phyloP scores from a whole-genome alignment of 2,329 filamentous ascomycete genomes.

The Aspergillus niger region DNA sequence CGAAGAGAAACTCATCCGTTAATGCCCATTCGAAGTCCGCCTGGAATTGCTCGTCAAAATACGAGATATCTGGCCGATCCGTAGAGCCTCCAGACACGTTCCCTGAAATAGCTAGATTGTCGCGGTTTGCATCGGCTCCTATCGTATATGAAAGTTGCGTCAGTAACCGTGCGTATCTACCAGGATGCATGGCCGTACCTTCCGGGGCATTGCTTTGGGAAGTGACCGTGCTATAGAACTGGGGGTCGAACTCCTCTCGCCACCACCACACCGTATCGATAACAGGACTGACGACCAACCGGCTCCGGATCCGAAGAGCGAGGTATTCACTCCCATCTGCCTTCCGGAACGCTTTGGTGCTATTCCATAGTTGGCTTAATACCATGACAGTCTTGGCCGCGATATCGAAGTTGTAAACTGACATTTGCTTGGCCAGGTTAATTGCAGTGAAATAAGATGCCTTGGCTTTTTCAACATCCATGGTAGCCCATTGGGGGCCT shows the following conservation, averaged over 20 bases:
- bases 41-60: constrained; percentile 42
- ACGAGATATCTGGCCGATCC: constrained; percentile 24
- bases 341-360: constrained; percentile 43
- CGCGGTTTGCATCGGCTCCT: constrained; percentile 18
- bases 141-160: neutral
- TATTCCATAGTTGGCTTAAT: constrained; percentile 45
- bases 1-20: constrained; percentile 32
- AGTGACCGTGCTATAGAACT: constrained; percentile 19
- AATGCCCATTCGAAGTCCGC: constrained; percentile 44
- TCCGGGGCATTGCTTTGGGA: constrained; percentile 20
- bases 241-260: constrained; percentile 44
- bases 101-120: constrained; percentile 9
- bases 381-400: constrained; percentile 36
- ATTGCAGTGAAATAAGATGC: constrained; percentile 39
- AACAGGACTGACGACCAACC: constrained; percentile 40
- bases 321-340: constrained; percentile 39
- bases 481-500: constrained; percentile 28
- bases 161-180: neutral
- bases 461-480: constrained; percentile 39
- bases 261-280: constrained; percentile 48
- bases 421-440: constrained; percentile 43
- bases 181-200: constrained; percentile 14
- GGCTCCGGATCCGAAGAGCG: constrained; percentile 42
- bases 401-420: constrained; percentile 38
- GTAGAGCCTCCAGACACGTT: constrained; percentile 1